These are phyloP conservation scores for Apiospora arundinis DNA, from an alignment of 2,329 filamentous ascomycete species.

Conservation along the genomic window DNA sequence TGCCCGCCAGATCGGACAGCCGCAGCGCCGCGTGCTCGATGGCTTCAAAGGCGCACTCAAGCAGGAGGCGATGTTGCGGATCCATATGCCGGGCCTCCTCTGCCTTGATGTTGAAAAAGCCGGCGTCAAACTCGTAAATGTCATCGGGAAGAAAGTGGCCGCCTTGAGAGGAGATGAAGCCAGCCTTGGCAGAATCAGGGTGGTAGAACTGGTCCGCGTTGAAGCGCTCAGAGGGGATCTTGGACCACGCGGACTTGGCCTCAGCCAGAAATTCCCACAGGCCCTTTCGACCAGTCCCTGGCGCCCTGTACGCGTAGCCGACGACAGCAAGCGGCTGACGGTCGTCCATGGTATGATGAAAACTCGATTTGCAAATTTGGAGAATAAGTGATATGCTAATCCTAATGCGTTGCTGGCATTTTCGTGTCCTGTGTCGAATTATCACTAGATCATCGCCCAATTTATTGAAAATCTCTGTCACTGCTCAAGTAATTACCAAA, in stretches of 20 bases:
- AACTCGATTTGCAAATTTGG: too few relatives aligned
- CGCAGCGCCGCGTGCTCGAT: slow-evolving; percentile 28
- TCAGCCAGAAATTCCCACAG: slow-evolving; percentile 23
- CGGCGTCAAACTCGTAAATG: slow-evolving; percentile 38
- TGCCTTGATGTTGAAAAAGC: slow-evolving; percentile 45
- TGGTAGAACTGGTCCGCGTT: slow-evolving; percentile 39
- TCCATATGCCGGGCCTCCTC: slow-evolving; percentile 44
- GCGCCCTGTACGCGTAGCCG: slow-evolving; percentile 18
- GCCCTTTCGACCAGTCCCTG: slow-evolving; percentile 22
- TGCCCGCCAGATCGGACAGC: slow-evolving; percentile 23
- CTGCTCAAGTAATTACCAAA: too few relatives aligned
- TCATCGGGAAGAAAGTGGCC: slow-evolving; percentile 43
- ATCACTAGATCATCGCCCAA: too few relatives aligned
- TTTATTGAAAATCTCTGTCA: too few relatives aligned
- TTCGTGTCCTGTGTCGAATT: too few relatives aligned
- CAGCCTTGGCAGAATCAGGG: slow-evolving; percentile 41
- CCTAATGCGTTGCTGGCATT: too few relatives aligned
- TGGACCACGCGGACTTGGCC: slow-evolving; percentile 23
- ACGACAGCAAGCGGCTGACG: too few relatives aligned
- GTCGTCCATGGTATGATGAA: too few relatives aligned
- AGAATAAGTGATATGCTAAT: too few relatives aligned
- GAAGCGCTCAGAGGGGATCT: slow-evolving; percentile 18
- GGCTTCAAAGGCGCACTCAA: slow-evolving; percentile 43
- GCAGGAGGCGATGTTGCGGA: slow-evolving; percentile 37
- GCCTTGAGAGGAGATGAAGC: slow-evolving; percentile 29